phyloP scores from a whole-genome alignment of 2,329 filamentous ascomycete species.

The Teratosphaeria gauchensis region DNA sequence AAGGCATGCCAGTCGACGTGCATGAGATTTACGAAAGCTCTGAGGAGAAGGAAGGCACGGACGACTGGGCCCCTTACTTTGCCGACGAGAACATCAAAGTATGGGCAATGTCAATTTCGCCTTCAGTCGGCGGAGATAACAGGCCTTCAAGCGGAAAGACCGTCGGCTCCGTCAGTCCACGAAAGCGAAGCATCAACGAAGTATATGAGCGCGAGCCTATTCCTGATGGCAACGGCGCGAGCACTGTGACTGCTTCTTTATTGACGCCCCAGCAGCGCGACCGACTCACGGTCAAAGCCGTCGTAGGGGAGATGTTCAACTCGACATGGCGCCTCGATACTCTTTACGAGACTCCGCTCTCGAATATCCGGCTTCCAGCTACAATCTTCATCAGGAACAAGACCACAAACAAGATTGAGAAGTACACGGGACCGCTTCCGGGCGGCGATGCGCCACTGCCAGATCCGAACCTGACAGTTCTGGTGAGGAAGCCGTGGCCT shows the following conservation, averaged over 20 bases:
- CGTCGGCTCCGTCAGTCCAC: slow-evolving; percentile 14
- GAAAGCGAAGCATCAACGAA: slow-evolving; percentile 28
- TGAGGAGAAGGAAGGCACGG: slow-evolving; percentile 15
- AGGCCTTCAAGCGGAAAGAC: background rate
- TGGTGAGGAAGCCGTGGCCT: slow-evolving; percentile 72
- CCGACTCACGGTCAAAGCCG: slow-evolving; percentile 39
- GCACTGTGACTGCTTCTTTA: slow-evolving; percentile 29
- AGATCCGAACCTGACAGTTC: slow-evolving; percentile 56
- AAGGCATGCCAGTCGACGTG: slow-evolving; percentile 62
- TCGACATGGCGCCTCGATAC: slow-evolving; percentile 65
- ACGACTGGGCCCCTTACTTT: slow-evolving; percentile 52
- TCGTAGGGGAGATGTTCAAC: slow-evolving; percentile 71
- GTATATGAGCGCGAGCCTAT: slow-evolving; percentile 23
- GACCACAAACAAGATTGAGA: slow-evolving; percentile 53
- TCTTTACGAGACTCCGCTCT: slow-evolving; percentile 56
- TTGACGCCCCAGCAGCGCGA: slow-evolving; percentile 32
- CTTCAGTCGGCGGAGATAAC: background rate
- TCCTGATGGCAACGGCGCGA: slow-evolving; percentile 2
- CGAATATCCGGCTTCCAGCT: slow-evolving; percentile 57
- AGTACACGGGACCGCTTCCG: slow-evolving; percentile 60
- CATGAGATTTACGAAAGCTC: slow-evolving; percentile 50
- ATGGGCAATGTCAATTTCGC: slow-evolving; percentile 63
- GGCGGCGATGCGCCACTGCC: slow-evolving; percentile 32
- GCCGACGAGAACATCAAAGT: slow-evolving; percentile 68
- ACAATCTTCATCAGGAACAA: slow-evolving; percentile 58